These are phyloP conservation scores for Microthyrium microscopicum DNA, from an alignment of 2,329 filamentous ascomycete genomes.

Conservation along the genomic window DNA sequence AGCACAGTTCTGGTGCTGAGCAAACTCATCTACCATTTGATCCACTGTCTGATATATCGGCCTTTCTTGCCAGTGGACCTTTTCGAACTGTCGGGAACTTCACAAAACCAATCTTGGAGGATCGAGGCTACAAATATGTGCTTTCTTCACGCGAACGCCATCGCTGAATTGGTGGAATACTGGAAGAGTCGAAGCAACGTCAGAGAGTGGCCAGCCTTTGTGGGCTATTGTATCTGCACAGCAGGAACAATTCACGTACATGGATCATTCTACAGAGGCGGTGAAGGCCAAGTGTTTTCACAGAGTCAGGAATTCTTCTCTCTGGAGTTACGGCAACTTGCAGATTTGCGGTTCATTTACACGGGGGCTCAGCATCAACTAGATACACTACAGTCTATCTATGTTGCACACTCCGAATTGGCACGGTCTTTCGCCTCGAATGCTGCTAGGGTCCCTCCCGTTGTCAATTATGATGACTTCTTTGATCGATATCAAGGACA, in stretches of 20 bases:
- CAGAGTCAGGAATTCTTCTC: constrained; percentile 53
- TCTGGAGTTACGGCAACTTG: constrained; percentile 63
- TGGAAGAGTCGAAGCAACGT: constrained; percentile 56
- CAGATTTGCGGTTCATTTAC: constrained; percentile 60
- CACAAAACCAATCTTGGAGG: constrained; percentile 83
- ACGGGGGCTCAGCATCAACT: constrained; percentile 64
- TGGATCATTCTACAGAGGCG: constrained; percentile 58
- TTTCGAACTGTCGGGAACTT: constrained; percentile 59
- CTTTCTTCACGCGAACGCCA: constrained; percentile 73
- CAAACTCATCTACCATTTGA: constrained; percentile 74
- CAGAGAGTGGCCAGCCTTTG: constrained; percentile 73
- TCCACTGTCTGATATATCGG: constrained; percentile 74
- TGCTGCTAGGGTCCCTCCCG: constrained; percentile 56
- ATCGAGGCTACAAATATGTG: constrained; percentile 82
- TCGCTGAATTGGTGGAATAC: constrained; percentile 65
- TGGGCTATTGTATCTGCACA: constrained; percentile 73
- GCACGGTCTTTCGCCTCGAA: constrained; percentile 54
- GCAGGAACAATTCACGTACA: constrained; percentile 81
- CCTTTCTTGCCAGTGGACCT: constrained; percentile 77
- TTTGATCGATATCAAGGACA: constrained; percentile 65
- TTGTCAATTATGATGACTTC: constrained; percentile 76
- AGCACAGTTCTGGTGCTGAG: constrained; percentile 65
- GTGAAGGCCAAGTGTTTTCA: constrained; percentile 46
- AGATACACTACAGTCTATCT: constrained; percentile 62
- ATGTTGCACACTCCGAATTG: constrained; percentile 63